Conservation (phyloP, 257 asterid genomes). For the Lithospermum erythrorhizon region DNA sequence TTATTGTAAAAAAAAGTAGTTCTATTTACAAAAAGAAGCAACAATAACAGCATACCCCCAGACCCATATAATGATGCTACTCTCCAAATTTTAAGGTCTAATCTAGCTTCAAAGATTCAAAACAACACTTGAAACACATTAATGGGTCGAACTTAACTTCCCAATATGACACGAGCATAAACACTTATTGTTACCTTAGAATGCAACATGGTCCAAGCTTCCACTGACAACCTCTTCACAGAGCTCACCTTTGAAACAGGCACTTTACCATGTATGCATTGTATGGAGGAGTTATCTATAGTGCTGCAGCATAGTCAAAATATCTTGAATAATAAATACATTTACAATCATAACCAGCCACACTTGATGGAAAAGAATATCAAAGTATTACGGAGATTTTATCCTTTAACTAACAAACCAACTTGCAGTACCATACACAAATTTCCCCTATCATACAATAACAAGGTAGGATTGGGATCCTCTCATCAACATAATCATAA, state of each 20-base stretch:
- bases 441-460: background rate
- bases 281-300: conserved; percentile 75
- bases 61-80: too few species aligned
- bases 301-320: conserved; percentile 36
- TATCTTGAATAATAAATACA: conserved; percentile 5
- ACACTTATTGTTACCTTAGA: conserved; percentile 50
- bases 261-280: conserved; percentile 77
- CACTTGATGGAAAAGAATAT: background rate
- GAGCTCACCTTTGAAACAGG: conserved; percentile 55
- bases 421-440: background rate
- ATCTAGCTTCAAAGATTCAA: too few species aligned
- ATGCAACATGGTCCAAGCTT: conserved; percentile 67
- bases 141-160: background rate
- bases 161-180: conserved; percentile 2
- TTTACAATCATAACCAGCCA: background rate
- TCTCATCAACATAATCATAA: background rate
- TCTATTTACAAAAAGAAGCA: too few species aligned
- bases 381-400: background rate
- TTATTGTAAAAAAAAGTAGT: too few species aligned
- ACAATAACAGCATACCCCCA: background rate
- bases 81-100: too few species aligned
- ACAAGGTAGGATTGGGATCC: background rate
- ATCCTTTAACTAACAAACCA: background rate
- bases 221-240: conserved; percentile 80
- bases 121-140: too few species aligned